Base-by-base conservation (phyloP, 176 grass and related monocot species). In the Carex cristatella region DNA sequence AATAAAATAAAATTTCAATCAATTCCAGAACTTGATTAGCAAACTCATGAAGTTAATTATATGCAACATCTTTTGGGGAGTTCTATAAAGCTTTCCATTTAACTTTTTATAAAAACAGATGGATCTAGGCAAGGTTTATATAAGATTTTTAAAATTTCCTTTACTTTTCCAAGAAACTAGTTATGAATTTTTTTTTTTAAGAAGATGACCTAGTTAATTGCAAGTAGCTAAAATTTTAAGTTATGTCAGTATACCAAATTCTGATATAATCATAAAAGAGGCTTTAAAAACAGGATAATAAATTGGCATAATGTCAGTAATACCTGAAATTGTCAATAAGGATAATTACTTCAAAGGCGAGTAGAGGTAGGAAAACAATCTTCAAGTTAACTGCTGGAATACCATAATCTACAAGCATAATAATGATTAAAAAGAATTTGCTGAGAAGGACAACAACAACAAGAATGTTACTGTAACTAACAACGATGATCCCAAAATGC, bases 251-350 rank as follows among this genome's bases (percentile, higher is more conserved):
- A 10, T 72, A 72, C 18, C 16, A 46, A 71, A 72, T 42, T 46
- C 33, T 72, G 35, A 72, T 7, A 72, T 23, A 46, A 72, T 28
- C 9, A 55, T 56, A 33, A 58, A 63, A 74, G 28, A 58, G 53
- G 28, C 74, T 58, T 58, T 53, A 58, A 79, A 58, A 79, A 6
- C 2, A 79, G 28, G 14, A 57, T 56, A 33, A 58, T 28, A 56
- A 13, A 78, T 53, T 78, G 74, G 27, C 51, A 78, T 78, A 32
- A 57, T 6, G 1, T 57, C n/a, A 49, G 70, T 51, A n/a, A 53
- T 93, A 97, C 94, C 94, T 97, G 84, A 94, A 92, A 87, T 97
- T 97, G 86, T 97, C 94, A n/a, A 93, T 69, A 62, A 98, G 95
- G 69, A 98, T 90, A 89, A 93, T 90, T 78, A 74, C 79, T 91